Evolutionary conservation across 2,329 filamentous ascomycete species (phyloP), one percentile per base, ranked within the genome.

Genomic region (Epichloe scottii): DNA sequence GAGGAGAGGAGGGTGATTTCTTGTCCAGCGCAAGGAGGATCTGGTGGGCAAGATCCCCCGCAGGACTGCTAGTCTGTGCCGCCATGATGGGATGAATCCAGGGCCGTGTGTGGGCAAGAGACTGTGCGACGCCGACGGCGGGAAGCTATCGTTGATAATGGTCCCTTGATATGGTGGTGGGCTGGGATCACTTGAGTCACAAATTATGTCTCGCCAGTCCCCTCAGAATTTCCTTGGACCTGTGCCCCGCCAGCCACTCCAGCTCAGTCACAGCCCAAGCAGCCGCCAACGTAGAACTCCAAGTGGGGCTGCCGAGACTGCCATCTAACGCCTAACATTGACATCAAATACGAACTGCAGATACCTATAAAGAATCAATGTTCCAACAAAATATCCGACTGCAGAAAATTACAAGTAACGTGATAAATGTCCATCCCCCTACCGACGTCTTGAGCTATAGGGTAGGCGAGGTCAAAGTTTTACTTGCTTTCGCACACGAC

Each of bases 1-100:
- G 74, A 73, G 49, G 87, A 87, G 59, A 84, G 71, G 58, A 90
- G 71, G 84, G 77, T 58, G 82, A 78, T 55, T 79, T 69, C 60
- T 78, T 71, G 65, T 76, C 76, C 60, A 91, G 73, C 51, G 78
- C 77, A 54, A 81, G 76, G 60, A 91, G 77, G 58, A 90, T 74
- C 60, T 80, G 72, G 51, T 74, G 72, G 54, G 79, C 74, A 62
- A 89, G 71, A 63, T 88, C 83, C 66, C 71, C 72, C 46, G 62
- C 61, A 33, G 67, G 61, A 46, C 55, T 60, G 49, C 58, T 56
- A 57, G 61, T 66, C 57, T 63, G 63, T 58, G 63, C 67, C 56
- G 71, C 69, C 75, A 78, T 78, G 51, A 23, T 51, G 37, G 12
- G 7, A 5, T 5, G 10, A 42, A 26, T 12, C 37, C 40, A 21